Evolutionary conservation across 1,284 basidiomycete genomes (phyloP).

Genomic region (Rhodotorula sp.): DNA sequence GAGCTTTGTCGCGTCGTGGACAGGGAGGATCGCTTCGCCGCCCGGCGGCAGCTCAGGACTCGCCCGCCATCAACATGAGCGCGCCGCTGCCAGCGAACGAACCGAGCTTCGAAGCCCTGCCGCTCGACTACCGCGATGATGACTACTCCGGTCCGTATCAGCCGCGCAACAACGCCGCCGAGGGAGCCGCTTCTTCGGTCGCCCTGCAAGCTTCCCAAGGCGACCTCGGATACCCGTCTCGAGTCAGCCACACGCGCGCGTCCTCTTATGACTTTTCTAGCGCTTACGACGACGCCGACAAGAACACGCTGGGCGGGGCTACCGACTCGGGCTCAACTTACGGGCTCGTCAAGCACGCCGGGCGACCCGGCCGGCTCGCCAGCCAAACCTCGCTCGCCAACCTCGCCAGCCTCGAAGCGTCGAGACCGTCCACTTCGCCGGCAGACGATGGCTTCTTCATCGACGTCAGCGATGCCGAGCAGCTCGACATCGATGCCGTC

Average conservation of each 20-base stretch:
- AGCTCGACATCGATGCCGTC: conserved; percentile 63
- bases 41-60: neutral
- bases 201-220: conserved; percentile 8
- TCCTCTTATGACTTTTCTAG: conserved; percentile 20
- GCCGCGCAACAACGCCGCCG: neutral
- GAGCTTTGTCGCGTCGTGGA: conserved; percentile 57
- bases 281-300: conserved; percentile 17
- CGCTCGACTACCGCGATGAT: conserved; percentile 20
- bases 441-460: conserved; percentile 53
- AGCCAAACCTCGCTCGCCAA: neutral
- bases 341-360: conserved; percentile 12
- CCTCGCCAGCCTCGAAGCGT: neutral
- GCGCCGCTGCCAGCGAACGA: neutral
- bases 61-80: neutral
- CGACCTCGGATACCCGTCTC: conserved; percentile 9
- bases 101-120: conserved; percentile 24
- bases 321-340: conserved; percentile 2
- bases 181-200: neutral
- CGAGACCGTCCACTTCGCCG: neutral
- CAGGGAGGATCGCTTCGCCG: conserved; percentile 14
- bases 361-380: conserved; percentile 4
- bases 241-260: conserved; percentile 2
- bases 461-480: conserved; percentile 65
- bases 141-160: neutral
- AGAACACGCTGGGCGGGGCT: conserved; percentile 11